Conservation (phyloP, 2,329 filamentous ascomycete species). For the Bertia moriformis region DNA sequence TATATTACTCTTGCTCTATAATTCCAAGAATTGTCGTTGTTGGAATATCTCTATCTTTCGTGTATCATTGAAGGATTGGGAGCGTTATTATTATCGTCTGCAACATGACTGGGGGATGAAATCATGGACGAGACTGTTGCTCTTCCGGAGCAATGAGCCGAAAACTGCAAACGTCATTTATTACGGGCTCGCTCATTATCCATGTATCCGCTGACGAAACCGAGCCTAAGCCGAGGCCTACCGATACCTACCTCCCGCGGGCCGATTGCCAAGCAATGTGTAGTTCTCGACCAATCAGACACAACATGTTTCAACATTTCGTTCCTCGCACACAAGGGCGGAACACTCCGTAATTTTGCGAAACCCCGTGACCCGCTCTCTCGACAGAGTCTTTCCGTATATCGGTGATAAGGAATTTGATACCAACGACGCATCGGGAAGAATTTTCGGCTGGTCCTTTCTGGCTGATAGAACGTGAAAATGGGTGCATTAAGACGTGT, state of each 20-base stretch:
- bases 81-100: too few relatives aligned
- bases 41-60: too few relatives aligned
- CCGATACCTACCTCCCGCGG: not conserved
- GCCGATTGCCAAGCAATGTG: not conserved
- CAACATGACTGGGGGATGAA: too few relatives aligned
- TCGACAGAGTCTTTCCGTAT: not conserved
- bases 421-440: not conserved
- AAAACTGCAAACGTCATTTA: not conserved
- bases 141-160: not conserved
- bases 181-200: not conserved
- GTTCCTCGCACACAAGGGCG: not conserved
- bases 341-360: not conserved
- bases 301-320: not conserved
- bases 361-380: not conserved
- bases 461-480: not conserved
- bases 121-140: too few relatives aligned
- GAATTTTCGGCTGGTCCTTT: not conserved
- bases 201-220: not conserved
- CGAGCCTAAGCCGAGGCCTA: not conserved
- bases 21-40: too few relatives aligned
- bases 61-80: too few relatives aligned
- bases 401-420: constrained; percentile 1
- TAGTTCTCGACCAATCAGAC: not conserved
- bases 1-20: too few relatives aligned
- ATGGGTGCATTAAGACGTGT: not conserved